These are phyloP conservation scores for Xerocomus nothofagi DNA, from an alignment of 1,284 basidiomycete genomes.

Conservation along the genomic window DNA sequence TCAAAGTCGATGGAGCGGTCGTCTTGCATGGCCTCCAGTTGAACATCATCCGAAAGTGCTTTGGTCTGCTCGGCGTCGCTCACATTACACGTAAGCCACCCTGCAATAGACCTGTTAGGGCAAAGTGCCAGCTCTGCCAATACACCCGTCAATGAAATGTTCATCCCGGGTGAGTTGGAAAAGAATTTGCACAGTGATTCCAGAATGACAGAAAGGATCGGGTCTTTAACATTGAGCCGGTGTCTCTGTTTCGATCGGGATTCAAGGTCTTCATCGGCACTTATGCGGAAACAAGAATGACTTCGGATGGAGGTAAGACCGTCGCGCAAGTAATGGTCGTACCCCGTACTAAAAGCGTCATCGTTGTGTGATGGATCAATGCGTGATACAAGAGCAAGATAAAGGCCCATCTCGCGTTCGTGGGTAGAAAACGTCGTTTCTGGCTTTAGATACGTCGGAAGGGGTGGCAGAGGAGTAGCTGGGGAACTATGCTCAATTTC, in stretches of 20 bases:
- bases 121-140: constrained; percentile 78
- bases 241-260: constrained; percentile 56
- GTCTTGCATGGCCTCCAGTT: constrained; percentile 50
- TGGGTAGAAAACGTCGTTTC: constrained; percentile 74
- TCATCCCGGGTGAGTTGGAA: constrained; percentile 81
- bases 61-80: constrained; percentile 37
- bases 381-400: constrained; percentile 75
- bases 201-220: constrained; percentile 71
- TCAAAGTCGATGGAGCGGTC: constrained; percentile 77
- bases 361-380: constrained; percentile 74
- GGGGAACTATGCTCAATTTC: constrained; percentile 32
- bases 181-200: constrained; percentile 78
- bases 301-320: constrained; percentile 69
- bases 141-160: constrained; percentile 85
- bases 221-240: constrained; percentile 76
- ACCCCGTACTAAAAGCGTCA: constrained; percentile 83
- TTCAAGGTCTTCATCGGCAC: constrained; percentile 40
- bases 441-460: constrained; percentile 55
- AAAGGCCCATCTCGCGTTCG: constrained; percentile 80
- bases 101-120: constrained; percentile 82
- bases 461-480: constrained; percentile 18
- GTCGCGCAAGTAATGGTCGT: constrained; percentile 82
- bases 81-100: constrained; percentile 79
- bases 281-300: constrained; percentile 56
- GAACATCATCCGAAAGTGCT: constrained; percentile 20